Evolutionary conservation across 2,329 filamentous ascomycete genomes (phyloP).

Genomic region (Penicillium paneum): DNA sequence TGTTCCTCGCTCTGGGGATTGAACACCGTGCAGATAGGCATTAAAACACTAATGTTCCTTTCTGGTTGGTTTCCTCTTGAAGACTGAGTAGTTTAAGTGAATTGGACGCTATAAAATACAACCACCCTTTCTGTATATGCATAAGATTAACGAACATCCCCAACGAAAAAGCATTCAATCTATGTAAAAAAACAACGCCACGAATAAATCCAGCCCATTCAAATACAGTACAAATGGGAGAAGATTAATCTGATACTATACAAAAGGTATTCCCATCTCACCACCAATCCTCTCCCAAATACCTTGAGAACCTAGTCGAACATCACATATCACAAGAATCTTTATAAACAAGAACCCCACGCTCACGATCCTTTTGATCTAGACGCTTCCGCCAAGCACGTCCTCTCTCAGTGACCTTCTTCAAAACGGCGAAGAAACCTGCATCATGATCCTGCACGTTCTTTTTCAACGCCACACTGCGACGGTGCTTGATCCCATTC

Average conservation of each 20-base stretch:
- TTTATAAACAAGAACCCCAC: conserved; percentile 36
- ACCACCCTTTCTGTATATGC: background rate
- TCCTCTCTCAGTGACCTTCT: conserved; percentile 53
- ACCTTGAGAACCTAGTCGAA: background rate
- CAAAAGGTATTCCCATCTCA: background rate
- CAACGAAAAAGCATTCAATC: background rate
- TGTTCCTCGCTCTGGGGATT: background rate
- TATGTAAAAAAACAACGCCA: background rate
- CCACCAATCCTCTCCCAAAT: background rate
- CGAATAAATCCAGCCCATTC: background rate
- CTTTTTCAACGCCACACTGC: conserved; percentile 46
- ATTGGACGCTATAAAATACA: background rate
- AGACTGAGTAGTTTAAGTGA: background rate
- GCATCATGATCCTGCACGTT: conserved; percentile 33
- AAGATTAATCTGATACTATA: conserved; percentile 1
- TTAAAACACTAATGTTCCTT: background rate
- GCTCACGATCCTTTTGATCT: conserved; percentile 50
- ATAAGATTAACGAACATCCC: background rate
- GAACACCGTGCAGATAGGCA: background rate
- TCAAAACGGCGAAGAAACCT: conserved; percentile 43
- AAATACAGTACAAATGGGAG: background rate
- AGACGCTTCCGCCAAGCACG: conserved; percentile 56
- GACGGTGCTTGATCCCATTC: conserved; percentile 53
- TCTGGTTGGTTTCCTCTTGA: background rate
- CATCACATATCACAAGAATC: conserved; percentile 4